Evolutionary conservation across 2,329 filamentous ascomycete species (phyloP).

Genomic region (Alternaria sp.): DNA sequence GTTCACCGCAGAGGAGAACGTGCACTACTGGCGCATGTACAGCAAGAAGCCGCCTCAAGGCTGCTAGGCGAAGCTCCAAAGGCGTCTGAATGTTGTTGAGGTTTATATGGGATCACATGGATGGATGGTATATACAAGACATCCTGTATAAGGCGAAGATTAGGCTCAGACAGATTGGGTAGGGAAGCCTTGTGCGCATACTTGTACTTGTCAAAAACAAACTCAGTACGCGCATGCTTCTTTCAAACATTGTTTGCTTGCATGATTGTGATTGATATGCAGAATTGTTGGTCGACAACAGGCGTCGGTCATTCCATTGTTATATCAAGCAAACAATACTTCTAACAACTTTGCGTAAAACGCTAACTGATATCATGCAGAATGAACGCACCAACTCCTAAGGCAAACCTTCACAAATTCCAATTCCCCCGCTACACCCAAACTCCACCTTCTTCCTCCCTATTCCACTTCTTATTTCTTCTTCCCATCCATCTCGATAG

Average conservation of each 20-base stretch:
- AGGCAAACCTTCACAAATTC: background rate
- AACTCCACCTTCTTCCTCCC: background rate
- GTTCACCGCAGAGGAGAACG: no score
- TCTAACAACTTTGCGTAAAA: background rate
- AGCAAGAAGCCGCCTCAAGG: no score
- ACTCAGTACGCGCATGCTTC: background rate
- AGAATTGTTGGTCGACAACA: background rate
- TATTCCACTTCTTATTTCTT: background rate
- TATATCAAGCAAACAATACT: background rate
- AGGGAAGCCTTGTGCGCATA: background rate
- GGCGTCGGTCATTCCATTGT: background rate
- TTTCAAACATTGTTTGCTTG: background rate
- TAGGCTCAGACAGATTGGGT: no score
- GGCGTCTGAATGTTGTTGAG: no score
- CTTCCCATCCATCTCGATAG: constrained; percentile 27
- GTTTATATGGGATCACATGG: no score
- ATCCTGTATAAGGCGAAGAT: no score
- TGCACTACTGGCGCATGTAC: no score
- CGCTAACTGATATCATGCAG: background rate
- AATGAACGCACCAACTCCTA: background rate
- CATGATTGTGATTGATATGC: background rate
- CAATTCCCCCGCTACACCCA: background rate
- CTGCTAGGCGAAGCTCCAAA: no score
- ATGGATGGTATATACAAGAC: no score
- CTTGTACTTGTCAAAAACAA: background rate